Evolutionary conservation across 139 green algal genomes (phyloP).

Genomic region (Haematococcus lacustris): DNA sequence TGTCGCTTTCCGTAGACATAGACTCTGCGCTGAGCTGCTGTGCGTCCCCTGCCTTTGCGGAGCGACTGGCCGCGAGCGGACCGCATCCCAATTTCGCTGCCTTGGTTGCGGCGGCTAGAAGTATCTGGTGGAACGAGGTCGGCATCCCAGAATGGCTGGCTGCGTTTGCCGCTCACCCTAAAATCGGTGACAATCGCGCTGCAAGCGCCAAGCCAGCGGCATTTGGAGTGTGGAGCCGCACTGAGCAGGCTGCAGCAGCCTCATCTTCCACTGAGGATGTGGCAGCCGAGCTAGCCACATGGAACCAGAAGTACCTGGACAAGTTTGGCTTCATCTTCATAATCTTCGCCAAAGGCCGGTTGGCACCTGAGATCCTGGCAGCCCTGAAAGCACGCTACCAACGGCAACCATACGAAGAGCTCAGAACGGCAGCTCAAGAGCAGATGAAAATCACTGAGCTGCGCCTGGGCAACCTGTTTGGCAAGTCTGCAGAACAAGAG

Average conservation of each 20-base stretch:
- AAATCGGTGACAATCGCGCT: slow-evolving; percentile 68
- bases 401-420: slow-evolving; percentile 50
- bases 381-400: slow-evolving; percentile 35
- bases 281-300: slow-evolving; percentile 38
- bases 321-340: slow-evolving; percentile 93
- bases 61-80: slow-evolving; percentile 20
- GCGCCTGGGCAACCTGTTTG: slow-evolving; percentile 53
- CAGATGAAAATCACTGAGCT: slow-evolving; percentile 96
- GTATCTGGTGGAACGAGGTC: slow-evolving; percentile 63
- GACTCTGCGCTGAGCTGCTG: slow-evolving; percentile 30
- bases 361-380: slow-evolving; percentile 55
- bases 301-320: slow-evolving; percentile 64
- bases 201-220: slow-evolving; percentile 18
- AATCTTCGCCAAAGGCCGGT: slow-evolving; percentile 76
- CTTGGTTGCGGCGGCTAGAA: slow-evolving; percentile 32
- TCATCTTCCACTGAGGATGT: slow-evolving; percentile 13
- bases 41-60: slow-evolving; percentile 35
- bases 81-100: slow-evolving; percentile 30
- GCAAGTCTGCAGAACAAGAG: neutral
- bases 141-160: slow-evolving; percentile 69
- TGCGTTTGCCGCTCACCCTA: slow-evolving; percentile 81
- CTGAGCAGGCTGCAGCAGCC: slow-evolving; percentile 15
- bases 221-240: slow-evolving; percentile 23
- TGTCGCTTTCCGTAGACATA: no score
- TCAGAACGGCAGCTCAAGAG: slow-evolving; percentile 19